Percentiles rank a stretch among this genome's conserved stretches.
phyloP scores from a whole-genome alignment of 1,284 basidiomycete genomes.

The Takashimella koratensis region DNA sequence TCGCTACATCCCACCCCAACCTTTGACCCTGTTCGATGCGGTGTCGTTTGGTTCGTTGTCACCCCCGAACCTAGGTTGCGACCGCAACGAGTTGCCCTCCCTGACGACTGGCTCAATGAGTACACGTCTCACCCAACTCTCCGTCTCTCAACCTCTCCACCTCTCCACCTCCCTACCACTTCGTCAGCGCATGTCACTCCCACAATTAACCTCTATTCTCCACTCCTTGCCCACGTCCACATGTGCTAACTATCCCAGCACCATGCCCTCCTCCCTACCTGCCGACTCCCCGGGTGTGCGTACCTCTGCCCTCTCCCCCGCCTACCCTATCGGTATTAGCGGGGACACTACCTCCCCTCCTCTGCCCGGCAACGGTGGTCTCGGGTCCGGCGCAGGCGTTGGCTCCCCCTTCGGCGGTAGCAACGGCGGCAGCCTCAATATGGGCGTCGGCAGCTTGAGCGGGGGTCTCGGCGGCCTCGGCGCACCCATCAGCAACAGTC shows the following conservation, averaged over 20 bases:
- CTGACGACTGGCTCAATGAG: not conserved
- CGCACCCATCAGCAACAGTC: not conserved
- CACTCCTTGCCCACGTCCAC: not conserved
- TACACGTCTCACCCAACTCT: not conserved
- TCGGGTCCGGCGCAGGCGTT: constrained; percentile 33
- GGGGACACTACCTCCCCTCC: constrained; percentile 8
- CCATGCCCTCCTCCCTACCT: constrained; percentile 39
- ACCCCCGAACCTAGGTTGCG: not conserved
- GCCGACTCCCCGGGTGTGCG: constrained; percentile 15
- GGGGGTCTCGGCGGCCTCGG: not conserved
- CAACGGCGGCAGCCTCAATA: constrained; percentile 47
- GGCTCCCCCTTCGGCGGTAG: constrained; percentile 26
- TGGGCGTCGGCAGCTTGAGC: not conserved
- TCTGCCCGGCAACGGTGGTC: constrained; percentile 6
- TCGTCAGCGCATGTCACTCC: not conserved
- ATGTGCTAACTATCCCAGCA: constrained; percentile 20
- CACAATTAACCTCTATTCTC: not conserved
- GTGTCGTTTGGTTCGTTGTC: not conserved
- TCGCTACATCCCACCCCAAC: too few species aligned
- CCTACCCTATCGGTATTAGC: constrained; percentile 16
- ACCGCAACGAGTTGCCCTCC: not conserved
- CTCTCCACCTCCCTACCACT: not conserved
- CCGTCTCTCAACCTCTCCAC: not conserved
- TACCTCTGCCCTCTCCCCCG: constrained; percentile 39
- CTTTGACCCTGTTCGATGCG: not conserved